phyloP scores from a whole-genome alignment of 352 stramenopile species.

The Globisporangium heterothallicum region DNA sequence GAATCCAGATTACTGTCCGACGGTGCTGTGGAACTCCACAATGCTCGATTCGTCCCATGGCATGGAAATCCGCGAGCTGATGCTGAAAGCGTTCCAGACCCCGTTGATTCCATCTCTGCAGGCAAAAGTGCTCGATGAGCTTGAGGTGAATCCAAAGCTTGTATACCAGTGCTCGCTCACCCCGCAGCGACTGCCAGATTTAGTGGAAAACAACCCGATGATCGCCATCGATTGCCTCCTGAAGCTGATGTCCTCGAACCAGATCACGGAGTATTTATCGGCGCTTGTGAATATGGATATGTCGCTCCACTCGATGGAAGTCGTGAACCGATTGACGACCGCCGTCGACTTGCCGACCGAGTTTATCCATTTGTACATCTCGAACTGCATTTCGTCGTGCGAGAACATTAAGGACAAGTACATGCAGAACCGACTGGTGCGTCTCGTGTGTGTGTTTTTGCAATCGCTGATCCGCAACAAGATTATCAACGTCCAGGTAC shows the following conservation, averaged over 20 bases:
- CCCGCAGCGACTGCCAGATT: constrained; percentile 90
- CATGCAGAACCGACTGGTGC: constrained; percentile 96
- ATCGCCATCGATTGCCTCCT: constrained; percentile 95
- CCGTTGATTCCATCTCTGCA: constrained; percentile 85
- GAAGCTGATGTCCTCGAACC: constrained; percentile 87
- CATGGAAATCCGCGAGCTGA: constrained; percentile 84
- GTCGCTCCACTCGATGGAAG: constrained; percentile 98
- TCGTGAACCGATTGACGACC: constrained; percentile 92
- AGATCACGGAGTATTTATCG: constrained; percentile 95
- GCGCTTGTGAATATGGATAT: constrained; percentile 99
- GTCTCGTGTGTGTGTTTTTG: constrained; percentile 98
- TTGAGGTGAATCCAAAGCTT: constrained; percentile 86
- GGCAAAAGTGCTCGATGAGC: constrained; percentile 85
- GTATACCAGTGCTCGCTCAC: constrained; percentile 92
- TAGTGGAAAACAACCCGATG: constrained; percentile 98
- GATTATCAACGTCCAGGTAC: constrained; percentile 97
- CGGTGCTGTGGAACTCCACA: constrained; percentile 86
- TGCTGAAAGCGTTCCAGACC: constrained; percentile 88
- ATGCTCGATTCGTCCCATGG: constrained; percentile 87
- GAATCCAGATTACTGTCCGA: constrained; percentile 89
- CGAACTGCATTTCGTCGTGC: constrained; percentile 97
- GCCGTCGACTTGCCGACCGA: constrained; percentile 93
- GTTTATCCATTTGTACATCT: constrained; percentile 99
- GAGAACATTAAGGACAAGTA: constrained; percentile 99
- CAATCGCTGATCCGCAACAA: constrained; percentile 98